These are phyloP conservation scores for Peronospora belbahrii DNA, from an alignment of 352 stramenopile genomes.

Conservation along the genomic window DNA sequence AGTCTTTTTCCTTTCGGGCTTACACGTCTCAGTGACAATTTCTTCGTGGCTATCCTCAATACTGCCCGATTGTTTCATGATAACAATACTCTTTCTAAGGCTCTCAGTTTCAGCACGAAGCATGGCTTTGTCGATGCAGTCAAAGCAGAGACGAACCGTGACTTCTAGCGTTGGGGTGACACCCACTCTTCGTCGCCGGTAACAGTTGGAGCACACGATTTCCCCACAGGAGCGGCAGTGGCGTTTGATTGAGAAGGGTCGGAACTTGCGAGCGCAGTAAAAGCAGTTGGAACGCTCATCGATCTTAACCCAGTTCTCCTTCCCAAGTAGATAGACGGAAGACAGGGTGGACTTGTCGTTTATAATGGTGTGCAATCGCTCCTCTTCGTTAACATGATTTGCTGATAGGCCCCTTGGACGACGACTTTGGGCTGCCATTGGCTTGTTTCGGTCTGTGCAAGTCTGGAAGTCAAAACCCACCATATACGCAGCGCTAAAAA, in stretches of 20 bases:
- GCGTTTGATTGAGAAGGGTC: conserved; percentile 63
- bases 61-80: conserved; percentile 5
- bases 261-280: conserved; percentile 74
- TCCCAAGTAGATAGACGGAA: conserved; percentile 37
- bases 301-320: conserved; percentile 71
- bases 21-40: conserved; percentile 7
- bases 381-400: conserved; percentile 40
- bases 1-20: conserved; percentile 15
- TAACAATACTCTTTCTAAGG: conserved; percentile 4
- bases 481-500: too few species aligned
- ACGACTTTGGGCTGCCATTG: conserved; percentile 18
- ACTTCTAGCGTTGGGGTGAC: conserved; percentile 27
- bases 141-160: conserved; percentile 58
- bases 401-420: conserved; percentile 46
- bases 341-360: conserved; percentile 47
- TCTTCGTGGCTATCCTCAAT: conserved; percentile 9
- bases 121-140: conserved; percentile 71
- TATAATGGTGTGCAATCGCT: conserved; percentile 51
- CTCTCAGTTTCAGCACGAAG: conserved; percentile 18
- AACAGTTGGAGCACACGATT: conserved; percentile 72
- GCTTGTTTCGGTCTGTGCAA: not conserved
- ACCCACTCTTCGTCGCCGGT: conserved; percentile 46
- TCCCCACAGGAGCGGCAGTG: conserved; percentile 78
- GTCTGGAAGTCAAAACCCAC: not conserved
- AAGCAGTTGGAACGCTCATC: conserved; percentile 63